phyloP scores from a whole-genome alignment of 139 green algal species.

The Coelastrella sp. region DNA sequence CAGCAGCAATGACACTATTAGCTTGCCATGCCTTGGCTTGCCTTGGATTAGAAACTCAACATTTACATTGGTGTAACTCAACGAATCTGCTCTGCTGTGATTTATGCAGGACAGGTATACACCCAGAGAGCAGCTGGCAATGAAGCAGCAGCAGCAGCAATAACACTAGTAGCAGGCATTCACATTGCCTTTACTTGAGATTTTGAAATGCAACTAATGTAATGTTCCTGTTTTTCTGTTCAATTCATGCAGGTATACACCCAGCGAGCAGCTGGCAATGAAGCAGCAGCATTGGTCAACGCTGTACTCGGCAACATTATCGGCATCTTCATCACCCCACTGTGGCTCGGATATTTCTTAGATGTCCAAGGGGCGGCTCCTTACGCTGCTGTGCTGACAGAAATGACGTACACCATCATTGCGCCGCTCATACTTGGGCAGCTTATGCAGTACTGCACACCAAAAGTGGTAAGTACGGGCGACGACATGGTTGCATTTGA shows the following conservation, averaged over 20 bases:
- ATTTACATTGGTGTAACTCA: too few relatives aligned
- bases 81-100: too few relatives aligned
- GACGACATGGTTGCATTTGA: neutral
- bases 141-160: too few relatives aligned
- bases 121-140: conserved; percentile 1
- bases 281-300: conserved; percentile 61
- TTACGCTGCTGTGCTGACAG: conserved; percentile 42
- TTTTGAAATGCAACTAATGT: too few relatives aligned
- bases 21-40: too few relatives aligned
- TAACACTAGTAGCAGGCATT: too few relatives aligned
- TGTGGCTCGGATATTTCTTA: conserved; percentile 48
- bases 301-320: conserved; percentile 65
- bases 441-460: conserved; percentile 51
- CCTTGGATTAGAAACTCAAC: too few relatives aligned
- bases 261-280: conserved; percentile 51
- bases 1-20: too few relatives aligned
- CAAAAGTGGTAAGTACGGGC: conserved; percentile 25
- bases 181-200: too few relatives aligned
- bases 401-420: conserved; percentile 59
- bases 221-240: too few relatives aligned
- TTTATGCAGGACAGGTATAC: neutral
- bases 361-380: conserved; percentile 49
- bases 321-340: conserved; percentile 64
- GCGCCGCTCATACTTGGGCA: conserved; percentile 59
- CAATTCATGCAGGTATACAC: neutral